Evolutionary conservation across 2,329 filamentous ascomycete genomes (phyloP).

Genomic region (Fusarium nelsonii): DNA sequence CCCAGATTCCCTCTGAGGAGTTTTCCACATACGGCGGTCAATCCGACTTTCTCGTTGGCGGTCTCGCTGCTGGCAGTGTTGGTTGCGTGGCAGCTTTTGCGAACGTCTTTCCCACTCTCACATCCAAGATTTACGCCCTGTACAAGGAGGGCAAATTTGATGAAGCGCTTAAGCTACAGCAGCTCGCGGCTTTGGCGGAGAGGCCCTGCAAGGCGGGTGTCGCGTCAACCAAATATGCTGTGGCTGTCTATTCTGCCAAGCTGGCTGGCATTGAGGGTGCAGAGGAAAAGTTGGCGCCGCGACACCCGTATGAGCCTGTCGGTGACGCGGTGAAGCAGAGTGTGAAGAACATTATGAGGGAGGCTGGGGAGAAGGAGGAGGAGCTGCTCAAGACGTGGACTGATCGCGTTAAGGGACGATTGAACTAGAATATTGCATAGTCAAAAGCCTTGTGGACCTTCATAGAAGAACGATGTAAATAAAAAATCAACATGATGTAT

Average conservation of each 20-base stretch:
- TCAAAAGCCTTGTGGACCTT: not conserved
- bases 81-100: slow-evolving; percentile 73
- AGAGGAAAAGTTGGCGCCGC: slow-evolving; percentile 68
- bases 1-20: slow-evolving; percentile 61
- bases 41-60: slow-evolving; percentile 76
- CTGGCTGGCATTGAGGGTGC: slow-evolving; percentile 71
- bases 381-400: slow-evolving; percentile 33
- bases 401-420: slow-evolving; percentile 28
- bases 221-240: slow-evolving; percentile 76
- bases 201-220: slow-evolving; percentile 75
- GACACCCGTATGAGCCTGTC: slow-evolving; percentile 70
- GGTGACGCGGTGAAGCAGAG: slow-evolving; percentile 58
- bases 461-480: not conserved
- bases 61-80: slow-evolving; percentile 67
- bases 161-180: slow-evolving; percentile 72
- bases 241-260: slow-evolving; percentile 69
- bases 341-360: slow-evolving; percentile 52
- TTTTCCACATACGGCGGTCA: slow-evolving; percentile 81
- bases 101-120: slow-evolving; percentile 70
- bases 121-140: slow-evolving; percentile 70
- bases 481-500: not conserved
- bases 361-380: slow-evolving; percentile 59
- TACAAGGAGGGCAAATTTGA: slow-evolving; percentile 68
- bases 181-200: slow-evolving; percentile 73
- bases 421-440: slow-evolving; percentile 19